Evolutionary conservation across 257 asterid genomes (phyloP).

Genomic region (Verbena officinalis): DNA sequence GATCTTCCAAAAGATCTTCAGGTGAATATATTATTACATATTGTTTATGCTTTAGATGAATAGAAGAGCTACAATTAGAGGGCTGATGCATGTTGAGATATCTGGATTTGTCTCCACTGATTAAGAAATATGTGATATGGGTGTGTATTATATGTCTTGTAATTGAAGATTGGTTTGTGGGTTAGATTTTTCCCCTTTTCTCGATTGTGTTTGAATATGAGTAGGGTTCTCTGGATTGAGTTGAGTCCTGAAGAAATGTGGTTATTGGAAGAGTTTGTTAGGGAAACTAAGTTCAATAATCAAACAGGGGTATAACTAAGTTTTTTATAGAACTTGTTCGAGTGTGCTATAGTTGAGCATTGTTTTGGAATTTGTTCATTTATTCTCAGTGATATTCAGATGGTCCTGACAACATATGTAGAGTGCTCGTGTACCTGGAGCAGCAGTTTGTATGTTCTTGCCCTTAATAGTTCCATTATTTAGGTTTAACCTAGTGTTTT

Average conservation of each 20-base stretch:
- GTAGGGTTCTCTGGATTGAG: neutral
- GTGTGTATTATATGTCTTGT: neutral
- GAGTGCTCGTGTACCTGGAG: neutral
- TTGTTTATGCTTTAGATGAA: neutral
- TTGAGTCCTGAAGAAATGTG: constrained; percentile 2
- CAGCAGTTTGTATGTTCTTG: neutral
- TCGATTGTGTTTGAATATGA: neutral
- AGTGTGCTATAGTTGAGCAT: neutral
- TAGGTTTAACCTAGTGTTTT: neutral
- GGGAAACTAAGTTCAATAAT: neutral
- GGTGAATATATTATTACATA: constrained; percentile 39
- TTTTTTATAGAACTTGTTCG: neutral
- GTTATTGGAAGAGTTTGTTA: neutral
- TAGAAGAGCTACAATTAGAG: too few relatives aligned
- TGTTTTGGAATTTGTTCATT: neutral
- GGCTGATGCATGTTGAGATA: neutral
- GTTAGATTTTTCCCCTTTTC: neutral
- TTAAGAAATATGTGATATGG: neutral
- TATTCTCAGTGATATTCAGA: neutral
- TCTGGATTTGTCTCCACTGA: neutral
- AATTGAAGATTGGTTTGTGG: neutral
- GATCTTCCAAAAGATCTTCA: constrained; percentile 71
- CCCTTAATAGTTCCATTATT: neutral
- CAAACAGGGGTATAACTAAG: neutral
- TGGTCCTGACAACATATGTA: neutral